Percentiles rank a stretch among this genome's conserved stretches.
phyloP scores from a whole-genome alignment of 2,329 filamentous ascomycete species.

The Sarocladium strictum region DNA sequence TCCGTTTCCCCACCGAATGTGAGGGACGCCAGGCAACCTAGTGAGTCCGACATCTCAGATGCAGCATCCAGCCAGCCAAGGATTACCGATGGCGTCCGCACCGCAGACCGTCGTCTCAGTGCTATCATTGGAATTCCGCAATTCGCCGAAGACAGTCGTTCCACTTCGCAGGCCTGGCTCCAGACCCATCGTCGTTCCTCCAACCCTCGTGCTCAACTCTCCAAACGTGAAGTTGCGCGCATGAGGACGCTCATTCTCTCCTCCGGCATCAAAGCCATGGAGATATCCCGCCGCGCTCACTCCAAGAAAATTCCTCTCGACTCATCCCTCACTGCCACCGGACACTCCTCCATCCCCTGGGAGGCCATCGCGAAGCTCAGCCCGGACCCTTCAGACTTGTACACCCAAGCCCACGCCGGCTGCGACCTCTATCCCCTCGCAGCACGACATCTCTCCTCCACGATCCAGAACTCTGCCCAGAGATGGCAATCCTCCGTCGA shows the following conservation, averaged over 20 bases:
- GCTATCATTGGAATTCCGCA: constrained; percentile 23
- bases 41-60: constrained; percentile 32
- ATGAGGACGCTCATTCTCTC: constrained; percentile 70
- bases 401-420: constrained; percentile 30
- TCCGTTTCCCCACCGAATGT: constrained; percentile 20
- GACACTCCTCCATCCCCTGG: constrained; percentile 26
- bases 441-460: constrained; percentile 43
- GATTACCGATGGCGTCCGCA: constrained; percentile 22
- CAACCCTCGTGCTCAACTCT: constrained; percentile 35
- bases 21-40: background rate
- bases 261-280: constrained; percentile 84
- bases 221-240: constrained; percentile 72
- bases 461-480: constrained; percentile 41
- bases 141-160: constrained; percentile 14
- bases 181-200: constrained; percentile 15
- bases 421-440: constrained; percentile 45
- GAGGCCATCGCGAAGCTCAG: constrained; percentile 36
- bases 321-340: background rate
- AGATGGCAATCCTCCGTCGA: constrained; percentile 56
- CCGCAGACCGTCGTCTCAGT: constrained; percentile 30
- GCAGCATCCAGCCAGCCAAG: constrained; percentile 27
- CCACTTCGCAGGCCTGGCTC: background rate
- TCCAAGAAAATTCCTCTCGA: constrained; percentile 34
- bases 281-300: constrained; percentile 64
- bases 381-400: constrained; percentile 25